Evolutionary conservation across 306 rosid species (phyloP), one percentile per base, ranked within the genome.

Genomic region (Potentilla sterilis): DNA sequence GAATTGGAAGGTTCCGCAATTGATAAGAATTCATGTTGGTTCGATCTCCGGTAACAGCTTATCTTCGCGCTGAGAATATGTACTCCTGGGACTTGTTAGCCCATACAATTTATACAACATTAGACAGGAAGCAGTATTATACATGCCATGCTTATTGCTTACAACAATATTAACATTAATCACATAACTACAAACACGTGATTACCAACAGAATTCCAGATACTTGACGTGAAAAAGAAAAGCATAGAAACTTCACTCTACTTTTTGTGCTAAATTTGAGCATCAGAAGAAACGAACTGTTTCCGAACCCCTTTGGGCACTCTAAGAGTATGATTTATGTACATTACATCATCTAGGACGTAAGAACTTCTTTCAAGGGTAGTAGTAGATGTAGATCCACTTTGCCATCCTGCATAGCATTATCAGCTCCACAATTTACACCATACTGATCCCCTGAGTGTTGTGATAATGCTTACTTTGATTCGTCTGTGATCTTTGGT

Each of bases 281-380:
- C 75, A 73, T 71, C 55, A 58, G 55, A 77, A 78, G 38, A 64
- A 76, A 82, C 72, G 73, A 80, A 37, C 81, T 73, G 52, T 63
- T 63, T 85, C 77, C 52, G 76, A 83, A 75, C 87, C 89, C 88
- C 83, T 79, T 86, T 40, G 83, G 90, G 92, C 67, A 41, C 76
- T 73, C 88, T 83, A 82, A 66, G 41, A 79, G 63, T 74, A 61
- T 73, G 57, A 42, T 40, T 77, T 87, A 71, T 92, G 86, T 87
- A 89, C 96, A 88, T 48, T 40, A 41, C 73, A 70, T 59, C 77
- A 80, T 51, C 73, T 58, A 35, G 52, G 24, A 15, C 32, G 18
- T 42, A n/a, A 34, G 35, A 67, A 58, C 77, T 75, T 82, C 77
- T 68, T 81, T 78, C 77, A 35, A 69, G 75, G 49, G 68, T 44